A percentile compares a stretch with the other conserved stretches of the same genome.
Evolutionary conservation across 108 stramenopile genomes (phyloP).

Genomic region (Skeletonema menzelii): DNA sequence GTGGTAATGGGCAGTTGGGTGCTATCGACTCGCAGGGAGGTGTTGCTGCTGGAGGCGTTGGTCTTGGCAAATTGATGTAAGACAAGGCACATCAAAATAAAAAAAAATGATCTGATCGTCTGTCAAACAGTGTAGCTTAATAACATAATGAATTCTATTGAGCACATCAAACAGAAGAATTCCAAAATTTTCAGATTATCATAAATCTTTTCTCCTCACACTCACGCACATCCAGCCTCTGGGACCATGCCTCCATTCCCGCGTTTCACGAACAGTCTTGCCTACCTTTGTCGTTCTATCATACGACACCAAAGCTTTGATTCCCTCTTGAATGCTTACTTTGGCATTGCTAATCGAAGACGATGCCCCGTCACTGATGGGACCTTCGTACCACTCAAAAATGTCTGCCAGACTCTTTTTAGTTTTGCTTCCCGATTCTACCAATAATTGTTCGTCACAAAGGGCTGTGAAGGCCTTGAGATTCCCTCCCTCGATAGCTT

Average conservation of each 20-base stretch:
- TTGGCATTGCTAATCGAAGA: constrained; percentile 41
- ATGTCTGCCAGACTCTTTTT: not conserved
- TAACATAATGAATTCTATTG: not conserved
- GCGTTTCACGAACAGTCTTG: constrained; percentile 14
- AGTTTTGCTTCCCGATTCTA: constrained; percentile 1
- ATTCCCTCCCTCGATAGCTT: constrained; percentile 51
- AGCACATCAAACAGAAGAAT: no score
- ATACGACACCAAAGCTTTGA: constrained; percentile 68
- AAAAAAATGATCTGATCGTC: not conserved
- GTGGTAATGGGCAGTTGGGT: constrained; percentile 80
- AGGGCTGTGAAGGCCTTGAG: constrained; percentile 32
- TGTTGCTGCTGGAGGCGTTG: constrained; percentile 52
- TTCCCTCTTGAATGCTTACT: constrained; percentile 60
- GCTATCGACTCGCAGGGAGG: constrained; percentile 52
- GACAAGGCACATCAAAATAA: not conserved
- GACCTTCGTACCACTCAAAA: constrained; percentile 17
- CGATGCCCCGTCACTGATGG: constrained; percentile 24
- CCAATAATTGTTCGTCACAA: constrained; percentile 50
- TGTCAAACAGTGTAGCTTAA: not conserved
- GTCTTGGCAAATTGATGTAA: constrained; percentile 35
- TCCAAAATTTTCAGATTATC: not conserved
- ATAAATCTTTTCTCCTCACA: constrained; percentile 10
- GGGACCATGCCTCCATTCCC: constrained; percentile 34
- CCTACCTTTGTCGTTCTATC: constrained; percentile 33
- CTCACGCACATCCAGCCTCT: constrained; percentile 33